Evolutionary conservation across 208 protist species (phyloP).

Genomic region (Trichomonas tenax): DNA sequence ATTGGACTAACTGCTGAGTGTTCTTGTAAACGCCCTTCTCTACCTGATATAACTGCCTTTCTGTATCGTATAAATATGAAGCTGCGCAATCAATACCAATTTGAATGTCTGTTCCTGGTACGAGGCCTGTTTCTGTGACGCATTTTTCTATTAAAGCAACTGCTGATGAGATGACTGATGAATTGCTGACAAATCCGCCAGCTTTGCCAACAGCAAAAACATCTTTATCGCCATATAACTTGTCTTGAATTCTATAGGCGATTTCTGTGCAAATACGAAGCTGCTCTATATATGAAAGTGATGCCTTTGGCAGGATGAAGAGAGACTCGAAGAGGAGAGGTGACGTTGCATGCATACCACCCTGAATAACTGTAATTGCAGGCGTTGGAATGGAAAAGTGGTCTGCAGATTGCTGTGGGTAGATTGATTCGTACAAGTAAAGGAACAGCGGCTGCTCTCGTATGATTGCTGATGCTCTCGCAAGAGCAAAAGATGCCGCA

Average conservation of each 20-base stretch:
- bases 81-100: neutral
- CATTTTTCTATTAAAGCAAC: neutral
- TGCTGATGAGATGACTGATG: neutral
- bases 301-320: neutral
- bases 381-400: neutral
- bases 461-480: neutral
- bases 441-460: neutral
- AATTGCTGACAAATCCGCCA: neutral
- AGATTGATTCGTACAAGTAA: neutral
- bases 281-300: neutral
- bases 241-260: neutral
- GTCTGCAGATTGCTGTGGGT: neutral
- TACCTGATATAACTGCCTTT: neutral
- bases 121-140: neutral
- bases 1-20: neutral
- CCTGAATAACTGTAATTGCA: neutral
- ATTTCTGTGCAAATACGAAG: slow-evolving; percentile 9
- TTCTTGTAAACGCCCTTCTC: neutral
- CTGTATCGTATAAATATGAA: neutral
- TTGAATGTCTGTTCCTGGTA: neutral
- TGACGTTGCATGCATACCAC: neutral
- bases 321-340: neutral
- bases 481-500: neutral
- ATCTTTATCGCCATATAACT: neutral
- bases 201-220: neutral